Evolutionary conservation across 352 stramenopile species (phyloP), one percentile per base, ranked within the genome.

Genomic region (Phytophthora ramorum): DNA sequence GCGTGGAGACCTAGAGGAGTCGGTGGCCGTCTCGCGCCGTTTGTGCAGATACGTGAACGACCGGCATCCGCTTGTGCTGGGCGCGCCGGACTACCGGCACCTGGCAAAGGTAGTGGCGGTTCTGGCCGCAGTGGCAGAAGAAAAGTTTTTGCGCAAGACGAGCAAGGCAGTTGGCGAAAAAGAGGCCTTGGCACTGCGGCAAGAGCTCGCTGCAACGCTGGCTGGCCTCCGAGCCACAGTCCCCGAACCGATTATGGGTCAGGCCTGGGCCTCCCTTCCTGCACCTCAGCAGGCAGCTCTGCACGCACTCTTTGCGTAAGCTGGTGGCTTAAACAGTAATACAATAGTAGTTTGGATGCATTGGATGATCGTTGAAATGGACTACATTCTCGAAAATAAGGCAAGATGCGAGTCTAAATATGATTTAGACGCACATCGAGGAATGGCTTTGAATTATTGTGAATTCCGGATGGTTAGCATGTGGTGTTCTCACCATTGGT

Each of bases 1-100:
- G 34, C 75, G 82, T 38, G 86, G 85, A 45, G 87, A 94, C 49
- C 43, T 93, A 10, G 87, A 96, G 49, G 87, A 96, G 38, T 93
- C 83, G 20, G 57, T 85, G 34, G 76, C 76, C 3, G 85, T 94
- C 22, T 81, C 80, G 17, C 72, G 78, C 48, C 80, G 87, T n/a
- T 46, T 96, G 50, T 92, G 85, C 10, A 62, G 76, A 14, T 87
- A 86, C 49, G 82, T 93, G 46, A 73, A 58, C 16, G 77, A 86
- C 26, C 66, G 75, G 34, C 78, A 93, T 70, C 77, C 78, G 30
- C 75, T 81, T 30, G 80, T 95, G n/a, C 58, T 95, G 0, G 81
- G 76, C 19, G 63, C 66, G 9, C 63, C 66, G 7, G 69, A 83
- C 49, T 79, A 75, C 60, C 50, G 51, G 7, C 83, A 95, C 53